These are phyloP conservation scores for Craterostigma plantagineum DNA, from an alignment of 257 asterid genomes.

Conservation along the genomic window DNA sequence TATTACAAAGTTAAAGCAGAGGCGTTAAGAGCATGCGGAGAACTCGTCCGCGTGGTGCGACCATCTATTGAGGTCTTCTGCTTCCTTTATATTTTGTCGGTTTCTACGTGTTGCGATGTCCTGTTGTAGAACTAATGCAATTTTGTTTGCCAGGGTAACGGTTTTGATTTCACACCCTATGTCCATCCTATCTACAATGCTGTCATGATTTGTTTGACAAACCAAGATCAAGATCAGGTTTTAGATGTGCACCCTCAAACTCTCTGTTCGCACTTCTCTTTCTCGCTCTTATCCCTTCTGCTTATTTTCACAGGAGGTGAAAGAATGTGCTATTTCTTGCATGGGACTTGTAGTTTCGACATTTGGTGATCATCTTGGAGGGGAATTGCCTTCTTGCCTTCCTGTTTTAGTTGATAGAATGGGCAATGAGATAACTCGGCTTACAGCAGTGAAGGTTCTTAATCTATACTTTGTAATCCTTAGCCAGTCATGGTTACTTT, in stretches of 20 bases:
- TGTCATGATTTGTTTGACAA: constrained; percentile 87
- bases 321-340: constrained; percentile 97
- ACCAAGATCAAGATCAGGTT: constrained; percentile 99
- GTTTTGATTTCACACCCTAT: constrained; percentile 78
- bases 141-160: constrained; percentile 31
- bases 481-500: constrained; percentile 6
- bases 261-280: constrained; percentile 6
- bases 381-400: constrained; percentile 72
- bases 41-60: constrained; percentile 86
- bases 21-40: constrained; percentile 94
- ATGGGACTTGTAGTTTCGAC: constrained; percentile 95
- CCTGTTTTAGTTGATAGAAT: constrained; percentile 97
- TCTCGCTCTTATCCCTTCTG: constrained; percentile 10
- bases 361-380: constrained; percentile 80
- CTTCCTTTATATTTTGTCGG: constrained; percentile 7
- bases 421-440: constrained; percentile 98
- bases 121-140: constrained; percentile 10
- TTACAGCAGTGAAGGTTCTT: constrained; percentile 96
- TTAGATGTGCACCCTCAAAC: constrained; percentile 9
- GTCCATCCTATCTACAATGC: constrained; percentile 82
- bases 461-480: constrained; percentile 2
- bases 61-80: constrained; percentile 58
- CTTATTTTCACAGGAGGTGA: constrained; percentile 64
- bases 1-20: constrained; percentile 98
- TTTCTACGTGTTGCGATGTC: constrained; percentile 5